Percentiles rank a stretch among this genome's conserved stretches.
These are phyloP conservation scores for Mytilinidion resinicola DNA, from an alignment of 495 filamentous ascomycete genomes.

Conservation along the genomic window DNA sequence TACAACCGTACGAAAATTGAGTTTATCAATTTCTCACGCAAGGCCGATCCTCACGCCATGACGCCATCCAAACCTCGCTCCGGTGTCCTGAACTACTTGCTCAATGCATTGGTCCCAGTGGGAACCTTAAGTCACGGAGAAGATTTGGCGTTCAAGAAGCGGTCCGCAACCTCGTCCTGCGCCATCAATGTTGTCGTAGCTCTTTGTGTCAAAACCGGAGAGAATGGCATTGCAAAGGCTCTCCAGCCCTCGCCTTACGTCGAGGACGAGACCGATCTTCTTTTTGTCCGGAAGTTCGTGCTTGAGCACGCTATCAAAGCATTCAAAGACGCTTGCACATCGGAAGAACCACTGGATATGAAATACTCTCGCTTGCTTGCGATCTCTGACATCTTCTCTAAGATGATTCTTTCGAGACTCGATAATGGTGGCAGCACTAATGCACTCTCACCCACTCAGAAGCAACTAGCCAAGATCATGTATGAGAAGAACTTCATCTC, in stretches of 20 bases:
- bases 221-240: slow-evolving; percentile 47
- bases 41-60: slow-evolving; percentile 69
- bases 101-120: slow-evolving; percentile 76
- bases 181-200: slow-evolving; percentile 79
- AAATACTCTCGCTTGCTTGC: slow-evolving; percentile 82
- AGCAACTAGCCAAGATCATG: slow-evolving; percentile 87
- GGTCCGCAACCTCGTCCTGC: slow-evolving; percentile 71
- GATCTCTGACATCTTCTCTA: slow-evolving; percentile 85
- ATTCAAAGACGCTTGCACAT: slow-evolving; percentile 80
- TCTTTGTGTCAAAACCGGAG: slow-evolving; percentile 79
- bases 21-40: slow-evolving; percentile 97
- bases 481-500: slow-evolving; percentile 94
- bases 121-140: slow-evolving; percentile 71
- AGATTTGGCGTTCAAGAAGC: slow-evolving; percentile 71
- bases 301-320: slow-evolving; percentile 87
- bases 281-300: slow-evolving; percentile 90
- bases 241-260: slow-evolving; percentile 47
- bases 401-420: slow-evolving; percentile 78
- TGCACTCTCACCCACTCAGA: slow-evolving; percentile 49
- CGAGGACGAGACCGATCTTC: slow-evolving; percentile 78
- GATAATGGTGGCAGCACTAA: slow-evolving; percentile 36
- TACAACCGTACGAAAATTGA: slow-evolving; percentile 95
- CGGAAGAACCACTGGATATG: slow-evolving; percentile 71
- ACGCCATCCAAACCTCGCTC: slow-evolving; percentile 93
- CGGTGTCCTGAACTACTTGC: slow-evolving; percentile 84